These are phyloP conservation scores for Actinidia polygama DNA, from an alignment of 179 eudicot genomes.

Conservation along the genomic window DNA sequence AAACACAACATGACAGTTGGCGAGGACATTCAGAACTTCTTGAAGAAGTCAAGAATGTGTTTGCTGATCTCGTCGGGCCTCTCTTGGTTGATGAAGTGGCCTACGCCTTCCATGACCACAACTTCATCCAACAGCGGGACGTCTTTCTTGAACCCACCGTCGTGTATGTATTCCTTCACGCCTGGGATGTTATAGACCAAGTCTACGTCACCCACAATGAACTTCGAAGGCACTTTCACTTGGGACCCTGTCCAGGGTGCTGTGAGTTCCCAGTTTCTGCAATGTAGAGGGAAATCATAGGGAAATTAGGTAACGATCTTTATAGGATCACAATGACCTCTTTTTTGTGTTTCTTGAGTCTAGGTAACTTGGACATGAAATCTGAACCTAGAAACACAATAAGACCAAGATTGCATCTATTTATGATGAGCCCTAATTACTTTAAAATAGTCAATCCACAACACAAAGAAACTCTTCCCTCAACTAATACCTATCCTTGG, in stretches of 20 bases:
- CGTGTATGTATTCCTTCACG: background rate
- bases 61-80: background rate
- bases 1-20: background rate
- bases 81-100: conserved; percentile 11
- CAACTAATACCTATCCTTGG: too few relatives aligned
- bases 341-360: background rate
- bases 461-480: too few relatives aligned
- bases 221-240: conserved; percentile 1
- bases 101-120: conserved; percentile 6
- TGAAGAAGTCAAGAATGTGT: conserved; percentile 12
- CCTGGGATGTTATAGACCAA: background rate
- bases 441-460: too few relatives aligned
- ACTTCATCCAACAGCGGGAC: conserved; percentile 1
- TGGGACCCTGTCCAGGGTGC: conserved; percentile 1
- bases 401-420: too few relatives aligned
- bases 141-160: background rate
- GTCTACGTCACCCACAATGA: conserved; percentile 6
- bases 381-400: too few relatives aligned
- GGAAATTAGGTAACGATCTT: background rate
- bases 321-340: background rate
- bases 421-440: too few relatives aligned
- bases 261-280: conserved; percentile 9
- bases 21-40: background rate
- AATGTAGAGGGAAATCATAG: background rate
- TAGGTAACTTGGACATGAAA: too few relatives aligned